Percentiles rank a stretch among this genome's conserved stretches.
phyloP scores from a whole-genome alignment of 352 stramenopile species.

The Phytophthora constricta region DNA sequence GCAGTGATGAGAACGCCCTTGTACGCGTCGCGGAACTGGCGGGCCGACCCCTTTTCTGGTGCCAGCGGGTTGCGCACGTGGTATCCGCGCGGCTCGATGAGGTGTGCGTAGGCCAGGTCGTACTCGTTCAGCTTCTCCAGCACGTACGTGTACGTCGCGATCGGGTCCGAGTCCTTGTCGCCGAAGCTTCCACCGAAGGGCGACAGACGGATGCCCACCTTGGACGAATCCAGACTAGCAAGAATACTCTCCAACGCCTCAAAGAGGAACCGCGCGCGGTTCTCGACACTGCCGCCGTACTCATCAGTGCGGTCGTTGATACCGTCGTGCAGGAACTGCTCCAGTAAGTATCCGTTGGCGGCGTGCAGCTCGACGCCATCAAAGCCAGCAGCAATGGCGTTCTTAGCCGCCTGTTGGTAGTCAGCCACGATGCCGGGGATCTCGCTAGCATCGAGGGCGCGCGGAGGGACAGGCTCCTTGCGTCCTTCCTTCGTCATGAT shows the following conservation, averaged over 20 bases:
- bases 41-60: slow-evolving; percentile 49
- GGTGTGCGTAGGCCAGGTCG: slow-evolving; percentile 63
- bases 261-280: slow-evolving; percentile 80
- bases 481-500: slow-evolving; percentile 53
- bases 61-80: slow-evolving; percentile 43
- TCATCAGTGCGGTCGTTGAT: slow-evolving; percentile 88
- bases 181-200: slow-evolving; percentile 60
- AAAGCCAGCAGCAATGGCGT: slow-evolving; percentile 84
- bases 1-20: slow-evolving; percentile 63
- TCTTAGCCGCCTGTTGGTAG: slow-evolving; percentile 67
- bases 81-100: slow-evolving; percentile 65
- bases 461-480: slow-evolving; percentile 53
- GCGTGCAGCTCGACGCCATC: slow-evolving; percentile 91
- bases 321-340: slow-evolving; percentile 88
- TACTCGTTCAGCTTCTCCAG: slow-evolving; percentile 63
- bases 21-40: slow-evolving; percentile 67
- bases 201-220: slow-evolving; percentile 56
- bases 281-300: slow-evolving; percentile 89
- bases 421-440: slow-evolving; percentile 76
- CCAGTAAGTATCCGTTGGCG: slow-evolving; percentile 93
- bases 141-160: slow-evolving; percentile 59
- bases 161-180: slow-evolving; percentile 50
- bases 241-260: slow-evolving; percentile 74
- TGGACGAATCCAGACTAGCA: slow-evolving; percentile 34
- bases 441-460: slow-evolving; percentile 73